A percentile compares a stretch with the other conserved stretches of the same genome.
phyloP scores from a whole-genome alignment of 805 yeast genomes.

The Saccharomycopsis fodiens region DNA sequence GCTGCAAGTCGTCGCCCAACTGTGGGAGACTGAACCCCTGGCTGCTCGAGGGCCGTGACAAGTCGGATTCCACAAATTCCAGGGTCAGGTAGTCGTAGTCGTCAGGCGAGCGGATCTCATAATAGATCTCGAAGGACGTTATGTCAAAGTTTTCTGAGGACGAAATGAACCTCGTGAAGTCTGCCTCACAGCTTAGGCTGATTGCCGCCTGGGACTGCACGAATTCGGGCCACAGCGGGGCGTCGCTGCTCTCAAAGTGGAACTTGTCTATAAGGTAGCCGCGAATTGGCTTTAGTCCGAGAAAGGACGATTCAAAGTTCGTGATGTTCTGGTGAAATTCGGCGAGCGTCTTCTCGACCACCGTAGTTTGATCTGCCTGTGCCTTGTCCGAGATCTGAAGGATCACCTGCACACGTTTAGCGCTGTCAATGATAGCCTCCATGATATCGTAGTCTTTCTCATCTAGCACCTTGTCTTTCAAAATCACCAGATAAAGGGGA shows the following conservation, averaged over 20 bases:
- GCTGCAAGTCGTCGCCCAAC: background rate
- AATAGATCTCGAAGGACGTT: constrained; percentile 8
- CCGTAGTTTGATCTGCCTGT: background rate
- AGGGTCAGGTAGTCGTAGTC: constrained; percentile 13
- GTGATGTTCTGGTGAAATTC: background rate
- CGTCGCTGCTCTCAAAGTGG: background rate
- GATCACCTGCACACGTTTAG: constrained; percentile 2
- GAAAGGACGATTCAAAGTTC: background rate
- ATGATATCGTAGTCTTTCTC: constrained; percentile 2
- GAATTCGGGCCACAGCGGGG: background rate
- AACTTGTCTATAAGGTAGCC: constrained; percentile 18
- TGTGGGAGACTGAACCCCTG: background rate
- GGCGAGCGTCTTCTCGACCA: background rate
- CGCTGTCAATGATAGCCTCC: constrained; percentile 5
- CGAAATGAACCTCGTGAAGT: constrained; percentile 1
- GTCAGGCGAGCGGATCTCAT: constrained; percentile 8
- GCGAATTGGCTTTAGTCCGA: constrained; percentile 11
- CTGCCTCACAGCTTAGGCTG: background rate
- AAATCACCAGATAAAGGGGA: background rate
- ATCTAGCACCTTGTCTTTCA: constrained; percentile 7
- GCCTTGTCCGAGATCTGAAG: background rate
- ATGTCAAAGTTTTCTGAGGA: constrained; percentile 3
- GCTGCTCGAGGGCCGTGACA: background rate
- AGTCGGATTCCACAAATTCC: background rate
- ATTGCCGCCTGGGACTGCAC: background rate